Percentiles rank a stretch among this genome's conserved stretches.
Evolutionary conservation across 495 filamentous ascomycete species (phyloP).

Genomic region (Aspergillus carlsbadensis): DNA sequence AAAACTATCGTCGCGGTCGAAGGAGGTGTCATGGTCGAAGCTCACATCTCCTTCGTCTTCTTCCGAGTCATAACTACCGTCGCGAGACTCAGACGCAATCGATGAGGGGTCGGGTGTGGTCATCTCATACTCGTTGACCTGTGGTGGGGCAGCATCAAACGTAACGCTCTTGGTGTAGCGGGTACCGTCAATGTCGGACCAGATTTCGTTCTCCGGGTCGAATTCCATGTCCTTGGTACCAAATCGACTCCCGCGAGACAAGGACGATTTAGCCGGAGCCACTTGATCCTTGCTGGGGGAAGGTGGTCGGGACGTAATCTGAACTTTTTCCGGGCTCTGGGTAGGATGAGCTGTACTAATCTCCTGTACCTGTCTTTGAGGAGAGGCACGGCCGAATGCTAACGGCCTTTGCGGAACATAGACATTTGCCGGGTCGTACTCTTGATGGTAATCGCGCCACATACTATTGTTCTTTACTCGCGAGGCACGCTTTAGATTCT

Average conservation of each 20-base stretch:
- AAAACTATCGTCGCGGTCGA: constrained; percentile 83
- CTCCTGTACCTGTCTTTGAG: constrained; percentile 47
- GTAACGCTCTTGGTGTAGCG: constrained; percentile 94
- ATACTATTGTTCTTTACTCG: constrained; percentile 97
- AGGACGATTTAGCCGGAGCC: constrained; percentile 84
- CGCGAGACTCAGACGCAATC: constrained; percentile 79
- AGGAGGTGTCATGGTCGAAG: constrained; percentile 65
- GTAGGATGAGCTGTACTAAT: constrained; percentile 5
- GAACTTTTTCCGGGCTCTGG: constrained; percentile 18
- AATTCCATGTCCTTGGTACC: constrained; percentile 60
- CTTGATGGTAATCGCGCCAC: constrained; percentile 83
- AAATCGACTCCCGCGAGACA: constrained; percentile 68
- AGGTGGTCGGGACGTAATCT: constrained; percentile 43
- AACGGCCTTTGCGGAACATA: constrained; percentile 76
- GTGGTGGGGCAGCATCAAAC: constrained; percentile 89
- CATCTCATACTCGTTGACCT: constrained; percentile 97
- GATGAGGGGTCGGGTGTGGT: constrained; percentile 92
- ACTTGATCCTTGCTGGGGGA: constrained; percentile 72
- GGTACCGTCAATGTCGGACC: constrained; percentile 67
- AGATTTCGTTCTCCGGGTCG: constrained; percentile 68
- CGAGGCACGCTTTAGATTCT: constrained; percentile 88
- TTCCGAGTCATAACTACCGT: constrained; percentile 89
- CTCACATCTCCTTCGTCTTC: constrained; percentile 69
- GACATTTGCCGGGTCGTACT: constrained; percentile 81
- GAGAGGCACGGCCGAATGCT: constrained; percentile 53